Evolutionary conservation across 805 yeast species (phyloP), one percentile per base, ranked within the genome.

Genomic region (Yarrowia sp.): DNA sequence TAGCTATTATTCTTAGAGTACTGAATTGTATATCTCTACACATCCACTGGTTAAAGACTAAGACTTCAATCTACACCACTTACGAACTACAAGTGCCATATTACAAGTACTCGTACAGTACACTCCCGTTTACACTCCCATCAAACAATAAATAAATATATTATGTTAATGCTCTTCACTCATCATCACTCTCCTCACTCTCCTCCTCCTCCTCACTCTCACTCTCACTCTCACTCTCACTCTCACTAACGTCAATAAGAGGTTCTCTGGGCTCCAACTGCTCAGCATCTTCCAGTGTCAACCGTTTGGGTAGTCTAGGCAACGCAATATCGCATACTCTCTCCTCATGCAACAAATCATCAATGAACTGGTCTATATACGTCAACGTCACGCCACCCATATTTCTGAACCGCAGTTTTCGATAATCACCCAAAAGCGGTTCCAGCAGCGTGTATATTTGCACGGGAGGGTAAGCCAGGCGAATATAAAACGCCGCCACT

Each of bases 341-440:
- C 40, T 82, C 83, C 36, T 81, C 78, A 1, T 71, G 77, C 26
- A 88, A 73, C 52, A 93, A 72, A 43, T 76, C 75, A 70, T 93
- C 97, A 0, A 85, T 82, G 71, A 87, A 82, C 71, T 87, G 93
- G 74, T 93, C 98, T 76, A 93, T 80, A 70, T 84, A 81, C 5
- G 78, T 76, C 62, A 85, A 74, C 35, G 72, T 76, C 69, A 80
- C 75, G 10, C 79, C 75, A 59, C 73, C 76, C 17, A 68, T 67
- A n/a, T 71, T 74, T 28, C 81, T 75, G n/a, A 78, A 69, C 66
- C 90, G 78, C 58, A 93, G 75, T 71, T 89, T 90, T 40, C 96
- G 80, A 71, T 82, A 86, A 75, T 93, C 97, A 8, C 77, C 75
- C 19, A 83, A 75, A 66, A 82, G 80, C 5, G 83, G 82, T 70